Conservation (phyloP, 192 early-diverging fungal species). For the Borealophlyctis nickersoniae region DNA sequence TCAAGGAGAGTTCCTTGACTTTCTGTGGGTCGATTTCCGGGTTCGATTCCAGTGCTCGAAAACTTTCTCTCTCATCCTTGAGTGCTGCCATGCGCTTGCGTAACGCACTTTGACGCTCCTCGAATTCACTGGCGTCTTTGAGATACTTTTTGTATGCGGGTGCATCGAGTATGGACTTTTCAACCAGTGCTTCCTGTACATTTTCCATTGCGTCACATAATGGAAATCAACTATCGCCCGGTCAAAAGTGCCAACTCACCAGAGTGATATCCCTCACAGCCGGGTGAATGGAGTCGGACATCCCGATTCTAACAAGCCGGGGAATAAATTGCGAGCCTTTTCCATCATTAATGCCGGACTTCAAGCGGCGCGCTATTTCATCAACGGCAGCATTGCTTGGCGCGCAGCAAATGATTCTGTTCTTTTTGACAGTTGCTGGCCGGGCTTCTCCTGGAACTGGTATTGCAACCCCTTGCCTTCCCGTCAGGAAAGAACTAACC, state of each 20-base stretch:
- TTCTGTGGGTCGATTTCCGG: conserved; percentile 7
- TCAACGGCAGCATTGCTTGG: conserved; percentile 96
- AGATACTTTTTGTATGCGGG: conserved; percentile 22
- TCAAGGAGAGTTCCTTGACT: conserved; percentile 10
- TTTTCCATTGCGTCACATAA: neutral
- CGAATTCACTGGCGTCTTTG: conserved; percentile 35
- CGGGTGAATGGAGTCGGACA: conserved; percentile 65
- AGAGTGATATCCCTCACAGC: conserved; percentile 70
- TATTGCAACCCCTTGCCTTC: conserved; percentile 11
- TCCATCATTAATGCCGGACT: conserved; percentile 63
- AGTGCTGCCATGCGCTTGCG: conserved; percentile 33
- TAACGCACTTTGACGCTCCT: conserved; percentile 14
- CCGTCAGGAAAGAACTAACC: conserved; percentile 63
- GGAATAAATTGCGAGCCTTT: conserved; percentile 58
- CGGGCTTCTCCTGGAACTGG: conserved; percentile 23
- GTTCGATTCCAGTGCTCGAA: conserved; percentile 29
- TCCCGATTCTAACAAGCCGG: conserved; percentile 82
- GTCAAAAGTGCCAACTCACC: conserved; percentile 27
- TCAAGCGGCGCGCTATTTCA: conserved; percentile 87
- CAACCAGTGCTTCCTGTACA: conserved; percentile 23
- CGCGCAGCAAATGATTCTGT: conserved; percentile 82
- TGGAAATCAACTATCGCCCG: neutral
- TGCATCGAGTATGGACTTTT: conserved; percentile 26
- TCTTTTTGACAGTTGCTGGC: conserved; percentile 34
- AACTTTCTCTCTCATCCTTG: conserved; percentile 32